phyloP scores from a whole-genome alignment of 1,139 yeast species.

The Sugiyamaella paludigena region DNA sequence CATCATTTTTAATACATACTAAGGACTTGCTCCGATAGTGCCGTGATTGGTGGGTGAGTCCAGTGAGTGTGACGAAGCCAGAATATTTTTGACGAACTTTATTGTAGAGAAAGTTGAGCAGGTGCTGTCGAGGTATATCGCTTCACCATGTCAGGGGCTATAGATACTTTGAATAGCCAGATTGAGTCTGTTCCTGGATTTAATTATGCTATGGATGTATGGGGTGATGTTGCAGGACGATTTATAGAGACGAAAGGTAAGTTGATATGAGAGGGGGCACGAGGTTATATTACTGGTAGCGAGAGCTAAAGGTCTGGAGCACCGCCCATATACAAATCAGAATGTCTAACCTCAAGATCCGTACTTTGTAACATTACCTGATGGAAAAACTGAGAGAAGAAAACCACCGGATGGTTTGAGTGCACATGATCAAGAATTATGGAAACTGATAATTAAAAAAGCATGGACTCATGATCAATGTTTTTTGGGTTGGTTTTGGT shows the following conservation, averaged over 20 bases:
- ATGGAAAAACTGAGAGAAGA: constrained; percentile 53
- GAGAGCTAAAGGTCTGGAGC: no score
- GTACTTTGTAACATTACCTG: constrained; percentile 50
- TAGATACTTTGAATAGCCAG: constrained; percentile 25
- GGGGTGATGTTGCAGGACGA: constrained; percentile 66
- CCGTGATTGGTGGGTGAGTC: no score
- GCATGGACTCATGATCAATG: constrained; percentile 90
- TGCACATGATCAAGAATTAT: constrained; percentile 60
- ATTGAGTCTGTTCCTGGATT: constrained; percentile 59
- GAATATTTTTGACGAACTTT: no score
- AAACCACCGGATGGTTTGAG: constrained; percentile 58
- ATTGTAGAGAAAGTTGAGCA: no score
- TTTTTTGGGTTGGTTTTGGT: constrained; percentile 66
- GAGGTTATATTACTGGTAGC: no score
- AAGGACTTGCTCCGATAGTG: no score
- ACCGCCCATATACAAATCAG: no score
- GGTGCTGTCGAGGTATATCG: no score
- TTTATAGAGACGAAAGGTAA: constrained; percentile 50
- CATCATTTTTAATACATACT: no score
- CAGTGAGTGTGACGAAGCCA: no score
- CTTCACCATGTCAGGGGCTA: constrained; percentile 1
- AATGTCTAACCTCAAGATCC: constrained; percentile 49
- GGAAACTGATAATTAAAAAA: constrained; percentile 67
- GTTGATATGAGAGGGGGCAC: constrained; percentile 8
- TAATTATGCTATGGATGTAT: constrained; percentile 51